Base-by-base conservation (phyloP, 1,284 basidiomycete species). In the Marasmius sp. region DNA sequence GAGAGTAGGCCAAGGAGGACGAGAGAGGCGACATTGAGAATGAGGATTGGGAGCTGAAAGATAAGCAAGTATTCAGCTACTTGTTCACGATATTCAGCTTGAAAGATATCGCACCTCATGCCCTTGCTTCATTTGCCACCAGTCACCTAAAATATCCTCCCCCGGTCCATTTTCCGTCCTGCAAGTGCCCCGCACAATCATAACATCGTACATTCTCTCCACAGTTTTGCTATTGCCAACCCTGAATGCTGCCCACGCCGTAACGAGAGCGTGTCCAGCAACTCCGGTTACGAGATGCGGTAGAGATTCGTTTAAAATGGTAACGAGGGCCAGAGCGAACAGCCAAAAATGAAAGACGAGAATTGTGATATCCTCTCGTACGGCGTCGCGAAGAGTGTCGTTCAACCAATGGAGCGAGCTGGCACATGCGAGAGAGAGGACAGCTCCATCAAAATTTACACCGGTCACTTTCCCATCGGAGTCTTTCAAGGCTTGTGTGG, bases 251-350 rank as follows among this genome's bases (percentile, higher is more conserved):
- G 78, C 73, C 82, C 82, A 84, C 10, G 65, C 75, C 8, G 77
- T 77, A 2, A 75, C 77, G 4, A 84, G 65, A 22, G 75, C 65
- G 63, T 83, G 81, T 6, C 78, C 78, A 22, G 72, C 72, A 9
- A 83, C 58, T 2, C 77, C 74, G 22, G 81, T 78, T 4, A 72
- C 75, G 43, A 84, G 72, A 66, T 84, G 81, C 9, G 82, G 82
- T 33, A 82, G 72, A 0, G 81, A 82, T 67, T 84, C 81, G 57
- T 77, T 79, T 38, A 82, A 61, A 43, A 84, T 72, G 47, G 81
- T 78, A 27, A 78, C 66, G 36, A 79, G 57, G 6, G 77, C 74
- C 38, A 82, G 61, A 5, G 74, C 68, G 41, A 82, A 71, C 39
- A 81, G 65, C 80, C 81, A 84, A 34, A 76, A 64, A 43, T 81